These are phyloP conservation scores for Penicillium canariense DNA, from an alignment of 495 filamentous ascomycete species.

Conservation along the genomic window DNA sequence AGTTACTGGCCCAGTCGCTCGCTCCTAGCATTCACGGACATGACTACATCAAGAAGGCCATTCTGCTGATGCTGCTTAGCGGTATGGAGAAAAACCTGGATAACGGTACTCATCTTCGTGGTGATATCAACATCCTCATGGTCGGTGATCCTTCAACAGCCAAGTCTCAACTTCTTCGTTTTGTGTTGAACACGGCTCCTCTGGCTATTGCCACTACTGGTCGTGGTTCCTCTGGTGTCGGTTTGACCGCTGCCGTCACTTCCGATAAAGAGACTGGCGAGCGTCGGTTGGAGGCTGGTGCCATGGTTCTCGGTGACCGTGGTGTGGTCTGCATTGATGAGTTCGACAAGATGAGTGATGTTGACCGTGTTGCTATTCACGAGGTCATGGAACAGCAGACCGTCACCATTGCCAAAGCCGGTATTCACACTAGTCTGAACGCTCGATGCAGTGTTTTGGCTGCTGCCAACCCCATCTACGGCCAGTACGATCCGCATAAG, in stretches of 20 bases:
- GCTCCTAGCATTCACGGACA: slow-evolving; percentile 98
- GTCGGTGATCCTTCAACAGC: slow-evolving; percentile 98
- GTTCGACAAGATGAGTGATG: slow-evolving; percentile 99
- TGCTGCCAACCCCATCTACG: slow-evolving; percentile 96
- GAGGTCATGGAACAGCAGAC: slow-evolving; percentile 99
- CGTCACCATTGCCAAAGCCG: slow-evolving; percentile 97
- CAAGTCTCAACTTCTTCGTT: slow-evolving; percentile 95
- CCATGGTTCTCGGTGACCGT: slow-evolving; percentile 96
- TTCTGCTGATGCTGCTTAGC: slow-evolving; percentile 93
- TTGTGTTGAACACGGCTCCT: slow-evolving; percentile 96
- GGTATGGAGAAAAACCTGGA: slow-evolving; percentile 99
- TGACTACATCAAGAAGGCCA: slow-evolving; percentile 97
- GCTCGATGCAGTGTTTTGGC: slow-evolving; percentile 96
- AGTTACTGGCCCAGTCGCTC: slow-evolving; percentile 89
- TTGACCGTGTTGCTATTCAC: slow-evolving; percentile 97
- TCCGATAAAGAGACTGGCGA: slow-evolving; percentile 97
- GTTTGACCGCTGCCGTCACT: slow-evolving; percentile 96
- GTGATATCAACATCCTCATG: slow-evolving; percentile 99
- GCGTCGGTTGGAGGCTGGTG: slow-evolving; percentile 90
- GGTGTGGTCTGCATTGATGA: slow-evolving; percentile 99
- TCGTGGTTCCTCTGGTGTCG: slow-evolving; percentile 94
- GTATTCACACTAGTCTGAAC: slow-evolving; percentile 97
- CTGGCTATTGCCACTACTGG: slow-evolving; percentile 97
- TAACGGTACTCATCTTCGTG: slow-evolving; percentile 95
- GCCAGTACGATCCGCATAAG: slow-evolving; percentile 97